Evolutionary conservation across 805 yeast species (phyloP).

Genomic region (Zygosaccharomyces rouxii): DNA sequence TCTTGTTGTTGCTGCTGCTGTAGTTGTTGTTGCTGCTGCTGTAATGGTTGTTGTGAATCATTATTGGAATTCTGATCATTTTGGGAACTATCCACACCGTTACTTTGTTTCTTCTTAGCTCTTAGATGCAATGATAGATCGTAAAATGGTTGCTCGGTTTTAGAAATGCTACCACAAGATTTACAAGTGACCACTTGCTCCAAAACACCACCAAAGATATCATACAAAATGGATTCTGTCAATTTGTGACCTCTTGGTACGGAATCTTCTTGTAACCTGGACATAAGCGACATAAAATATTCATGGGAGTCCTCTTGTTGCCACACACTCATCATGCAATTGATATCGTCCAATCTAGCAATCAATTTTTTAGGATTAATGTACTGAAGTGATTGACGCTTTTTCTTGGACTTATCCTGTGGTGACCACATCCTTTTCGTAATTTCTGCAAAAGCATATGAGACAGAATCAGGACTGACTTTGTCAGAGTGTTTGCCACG

Average conservation of each 20-base stretch:
- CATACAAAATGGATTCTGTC: constrained; percentile 77
- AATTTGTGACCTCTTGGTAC: constrained; percentile 87
- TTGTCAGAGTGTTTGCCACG: constrained; percentile 46
- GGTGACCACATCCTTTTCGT: constrained; percentile 63
- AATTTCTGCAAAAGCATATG: constrained; percentile 63
- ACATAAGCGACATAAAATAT: constrained; percentile 86
- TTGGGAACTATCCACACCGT: not conserved
- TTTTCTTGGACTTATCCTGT: constrained; percentile 38
- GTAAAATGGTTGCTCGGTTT: constrained; percentile 89
- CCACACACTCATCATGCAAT: constrained; percentile 96
- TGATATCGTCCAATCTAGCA: constrained; percentile 70
- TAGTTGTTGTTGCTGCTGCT: not conserved
- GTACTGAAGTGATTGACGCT: constrained; percentile 32
- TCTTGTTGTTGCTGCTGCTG: not conserved
- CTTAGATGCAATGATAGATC: constrained; percentile 82
- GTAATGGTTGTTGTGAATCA: not conserved
- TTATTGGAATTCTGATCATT: not conserved
- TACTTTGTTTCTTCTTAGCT: constrained; percentile 39
- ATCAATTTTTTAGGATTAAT: constrained; percentile 75
- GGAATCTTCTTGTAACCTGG: constrained; percentile 84
- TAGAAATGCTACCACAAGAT: constrained; percentile 74
- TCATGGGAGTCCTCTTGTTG: constrained; percentile 98
- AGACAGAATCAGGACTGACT: constrained; percentile 54
- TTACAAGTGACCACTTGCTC: constrained; percentile 82
- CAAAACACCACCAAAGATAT: constrained; percentile 88